These are phyloP conservation scores for Pseudogymnoascus sp. DNA, from an alignment of 2,329 filamentous ascomycete genomes.

Conservation along the genomic window DNA sequence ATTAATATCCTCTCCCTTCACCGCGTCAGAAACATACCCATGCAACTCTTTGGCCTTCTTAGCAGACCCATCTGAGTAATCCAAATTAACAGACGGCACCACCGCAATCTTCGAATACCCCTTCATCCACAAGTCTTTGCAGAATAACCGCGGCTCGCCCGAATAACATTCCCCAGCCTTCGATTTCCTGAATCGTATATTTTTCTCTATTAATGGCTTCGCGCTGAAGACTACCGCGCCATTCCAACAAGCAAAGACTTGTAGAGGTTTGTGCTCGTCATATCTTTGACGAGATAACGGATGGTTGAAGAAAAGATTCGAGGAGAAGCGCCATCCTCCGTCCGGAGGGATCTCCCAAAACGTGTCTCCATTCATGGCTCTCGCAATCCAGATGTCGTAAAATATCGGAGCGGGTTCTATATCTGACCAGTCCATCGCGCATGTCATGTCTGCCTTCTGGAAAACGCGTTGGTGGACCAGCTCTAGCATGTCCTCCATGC, in stretches of 20 bases:
- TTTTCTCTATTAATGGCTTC: slow-evolving; percentile 37
- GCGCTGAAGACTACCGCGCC: slow-evolving; percentile 45
- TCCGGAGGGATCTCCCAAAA: slow-evolving; percentile 48
- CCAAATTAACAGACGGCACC: slow-evolving; percentile 48
- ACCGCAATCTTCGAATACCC: slow-evolving; percentile 48
- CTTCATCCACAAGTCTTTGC: slow-evolving; percentile 48
- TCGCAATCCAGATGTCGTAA: slow-evolving; percentile 51
- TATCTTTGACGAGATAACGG: slow-evolving; percentile 30
- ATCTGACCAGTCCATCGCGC: slow-evolving; percentile 52
- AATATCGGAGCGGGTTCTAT: slow-evolving; percentile 40
- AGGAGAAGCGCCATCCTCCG: slow-evolving; percentile 41
- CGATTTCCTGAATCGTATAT: slow-evolving; percentile 39
- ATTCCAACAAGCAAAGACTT: slow-evolving; percentile 57
- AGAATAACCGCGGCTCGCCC: slow-evolving; percentile 49
- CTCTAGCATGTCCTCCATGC: slow-evolving; percentile 51
- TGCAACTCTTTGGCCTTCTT: slow-evolving; percentile 41
- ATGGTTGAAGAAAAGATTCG: slow-evolving; percentile 49
- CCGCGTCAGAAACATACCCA: slow-evolving; percentile 40
- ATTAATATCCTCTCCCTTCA: slow-evolving; percentile 20
- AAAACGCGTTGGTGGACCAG: slow-evolving; percentile 40
- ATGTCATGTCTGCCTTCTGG: slow-evolving; percentile 48
- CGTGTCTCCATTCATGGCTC: slow-evolving; percentile 44
- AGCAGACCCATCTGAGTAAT: slow-evolving; percentile 42
- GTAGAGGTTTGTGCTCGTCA: slow-evolving; percentile 39
- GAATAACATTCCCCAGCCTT: slow-evolving; percentile 42